Conservation (phyloP, 225 moss, liverwort and hornwort genomes). For the Pleurozium schreberi region DNA sequence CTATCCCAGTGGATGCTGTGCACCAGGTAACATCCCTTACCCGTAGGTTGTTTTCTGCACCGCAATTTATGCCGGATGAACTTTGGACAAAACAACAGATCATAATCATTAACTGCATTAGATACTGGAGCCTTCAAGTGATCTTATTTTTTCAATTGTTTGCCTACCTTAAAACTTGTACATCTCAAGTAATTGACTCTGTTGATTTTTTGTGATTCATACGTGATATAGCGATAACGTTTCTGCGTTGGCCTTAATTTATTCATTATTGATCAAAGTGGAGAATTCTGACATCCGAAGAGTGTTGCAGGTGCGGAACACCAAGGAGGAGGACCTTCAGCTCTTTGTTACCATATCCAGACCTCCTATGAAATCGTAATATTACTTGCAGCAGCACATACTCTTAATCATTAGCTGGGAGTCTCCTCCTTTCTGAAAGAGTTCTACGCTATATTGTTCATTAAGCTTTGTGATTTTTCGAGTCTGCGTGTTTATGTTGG, state of each 20-base stretch:
- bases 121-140: background rate
- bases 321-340: slow-evolving; percentile 1
- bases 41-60: background rate
- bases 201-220: background rate
- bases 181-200: background rate
- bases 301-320: slow-evolving; percentile 1
- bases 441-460: background rate
- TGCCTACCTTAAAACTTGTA: background rate
- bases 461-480: background rate
- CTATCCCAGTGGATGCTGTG: slow-evolving; percentile 55
- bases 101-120: background rate
- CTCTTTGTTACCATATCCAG: background rate
- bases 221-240: background rate
- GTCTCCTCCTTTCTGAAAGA: background rate
- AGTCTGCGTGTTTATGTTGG: background rate
- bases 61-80: background rate
- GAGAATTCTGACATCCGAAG: background rate
- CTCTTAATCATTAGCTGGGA: background rate
- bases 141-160: background rate
- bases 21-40: slow-evolving; percentile 48
- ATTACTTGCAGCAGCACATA: background rate
- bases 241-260: background rate
- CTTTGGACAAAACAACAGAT: background rate
- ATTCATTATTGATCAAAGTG: background rate
- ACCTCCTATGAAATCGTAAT: slow-evolving; percentile 10